A percentile compares a stretch with the other conserved stretches of the same genome.
These are phyloP conservation scores for Elsinoe batatas DNA, from an alignment of 2,329 filamentous ascomycete species.

Conservation along the genomic window DNA sequence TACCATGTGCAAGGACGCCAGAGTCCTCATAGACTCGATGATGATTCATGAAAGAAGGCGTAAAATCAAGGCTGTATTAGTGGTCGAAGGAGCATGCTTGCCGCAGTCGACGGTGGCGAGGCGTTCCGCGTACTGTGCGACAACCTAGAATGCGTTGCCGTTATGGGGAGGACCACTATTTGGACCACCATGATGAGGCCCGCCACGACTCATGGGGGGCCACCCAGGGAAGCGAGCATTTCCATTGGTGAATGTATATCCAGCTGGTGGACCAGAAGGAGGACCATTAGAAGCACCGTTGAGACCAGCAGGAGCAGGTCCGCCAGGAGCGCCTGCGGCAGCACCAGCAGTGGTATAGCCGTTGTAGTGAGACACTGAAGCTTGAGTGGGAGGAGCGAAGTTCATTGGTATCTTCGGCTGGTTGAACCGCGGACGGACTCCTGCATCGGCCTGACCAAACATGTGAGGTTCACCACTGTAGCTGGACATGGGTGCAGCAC, in stretches of 20 bases:
- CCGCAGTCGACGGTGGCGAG: background rate
- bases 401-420: background rate
- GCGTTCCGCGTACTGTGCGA: background rate
- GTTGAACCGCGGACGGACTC: background rate
- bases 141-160: background rate
- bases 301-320: background rate
- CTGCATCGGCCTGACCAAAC: background rate
- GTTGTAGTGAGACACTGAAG: background rate
- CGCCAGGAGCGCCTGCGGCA: background rate
- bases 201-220: conserved; percentile 10
- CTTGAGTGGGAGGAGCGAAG: background rate
- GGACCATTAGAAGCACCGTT: background rate
- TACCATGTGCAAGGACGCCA: background rate
- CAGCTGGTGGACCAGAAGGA: background rate
- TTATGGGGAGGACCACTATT: background rate
- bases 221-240: conserved; percentile 4
- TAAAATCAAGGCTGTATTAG: conserved; percentile 2
- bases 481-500: conserved; percentile 12
- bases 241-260: conserved; percentile 2
- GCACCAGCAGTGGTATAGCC: background rate
- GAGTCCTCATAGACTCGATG: background rate
- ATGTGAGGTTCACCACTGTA: background rate
- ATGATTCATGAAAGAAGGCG: background rate
- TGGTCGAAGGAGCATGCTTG: background rate
- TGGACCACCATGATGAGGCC: background rate